Evolutionary conservation across 202 grass and related monocot genomes (phyloP).

Genomic region (Zizania palustris): DNA sequence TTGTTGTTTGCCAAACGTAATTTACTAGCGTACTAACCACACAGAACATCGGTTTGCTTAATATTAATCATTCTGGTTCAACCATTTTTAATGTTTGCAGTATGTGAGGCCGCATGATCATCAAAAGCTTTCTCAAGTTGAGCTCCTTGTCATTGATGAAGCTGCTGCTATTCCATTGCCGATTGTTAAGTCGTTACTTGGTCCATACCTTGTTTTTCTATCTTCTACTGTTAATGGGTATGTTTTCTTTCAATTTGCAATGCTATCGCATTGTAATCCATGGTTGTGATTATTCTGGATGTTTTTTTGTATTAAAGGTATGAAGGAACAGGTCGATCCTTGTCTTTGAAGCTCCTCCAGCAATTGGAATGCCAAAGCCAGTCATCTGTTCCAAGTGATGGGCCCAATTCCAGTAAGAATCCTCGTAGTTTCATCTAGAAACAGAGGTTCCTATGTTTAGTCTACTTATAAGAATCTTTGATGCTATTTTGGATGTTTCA

Average conservation of each 20-base stretch:
- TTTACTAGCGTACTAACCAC: constrained; percentile 11
- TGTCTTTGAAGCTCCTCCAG: constrained; percentile 91
- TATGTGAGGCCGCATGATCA: constrained; percentile 88
- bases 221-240: constrained; percentile 99
- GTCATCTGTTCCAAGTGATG: constrained; percentile 48
- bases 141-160: constrained; percentile 99
- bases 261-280: constrained; percentile 30
- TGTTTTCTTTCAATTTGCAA: constrained; percentile 44
- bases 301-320: constrained; percentile 54
- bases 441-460: neutral
- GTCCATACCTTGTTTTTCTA: constrained; percentile 92
- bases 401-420: constrained; percentile 71
- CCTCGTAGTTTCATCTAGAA: constrained; percentile 27
- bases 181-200: constrained; percentile 90
- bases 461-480: neutral
- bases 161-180: constrained; percentile 98
- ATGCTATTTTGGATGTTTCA: constrained; percentile 37
- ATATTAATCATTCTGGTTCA: constrained; percentile 29
- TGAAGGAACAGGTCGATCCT: constrained; percentile 92
- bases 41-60: constrained; percentile 24
- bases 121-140: constrained; percentile 96
- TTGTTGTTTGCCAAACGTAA: constrained; percentile 23
- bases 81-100: constrained; percentile 51
- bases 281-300: constrained; percentile 22
- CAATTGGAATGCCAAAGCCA: constrained; percentile 90